Evolutionary conservation across 106 monocot species (phyloP).

Genomic region (Apostasia ramifera): DNA sequence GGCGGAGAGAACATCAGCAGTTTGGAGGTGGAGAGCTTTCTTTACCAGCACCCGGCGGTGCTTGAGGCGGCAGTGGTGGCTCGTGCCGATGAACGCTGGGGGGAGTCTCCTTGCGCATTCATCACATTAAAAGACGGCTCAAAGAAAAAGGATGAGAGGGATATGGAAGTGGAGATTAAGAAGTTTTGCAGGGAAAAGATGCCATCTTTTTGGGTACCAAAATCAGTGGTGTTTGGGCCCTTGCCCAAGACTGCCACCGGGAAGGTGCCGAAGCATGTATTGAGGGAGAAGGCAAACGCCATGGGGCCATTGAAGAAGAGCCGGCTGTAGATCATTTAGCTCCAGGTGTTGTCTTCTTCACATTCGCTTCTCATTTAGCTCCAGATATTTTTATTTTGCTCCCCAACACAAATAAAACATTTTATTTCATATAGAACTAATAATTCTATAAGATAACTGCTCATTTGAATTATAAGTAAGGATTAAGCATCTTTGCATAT

Average conservation of each 20-base stretch:
- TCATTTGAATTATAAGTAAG: no score
- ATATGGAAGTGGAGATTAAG: slow-evolving; percentile 34
- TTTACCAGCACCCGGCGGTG: slow-evolving; percentile 53
- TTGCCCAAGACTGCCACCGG: slow-evolving; percentile 73
- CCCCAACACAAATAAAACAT: no score
- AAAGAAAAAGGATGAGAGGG: slow-evolving; percentile 19
- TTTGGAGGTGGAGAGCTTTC: slow-evolving; percentile 56
- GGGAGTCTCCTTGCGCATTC: slow-evolving; percentile 75
- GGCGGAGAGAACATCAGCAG: slow-evolving; percentile 78
- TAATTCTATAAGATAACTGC: no score
- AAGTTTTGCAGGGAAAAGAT: slow-evolving; percentile 45
- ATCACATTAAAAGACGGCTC: slow-evolving; percentile 34
- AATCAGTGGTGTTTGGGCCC: slow-evolving; percentile 49
- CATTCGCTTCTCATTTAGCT: no score
- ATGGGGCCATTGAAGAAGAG: slow-evolving; percentile 63
- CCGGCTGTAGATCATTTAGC: slow-evolving; percentile 22
- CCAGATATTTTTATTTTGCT: no score
- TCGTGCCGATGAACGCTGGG: slow-evolving; percentile 61
- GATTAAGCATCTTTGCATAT: no score
- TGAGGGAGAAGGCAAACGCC: slow-evolving; percentile 50
- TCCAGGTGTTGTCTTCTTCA: background rate
- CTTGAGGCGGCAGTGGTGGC: slow-evolving; percentile 64
- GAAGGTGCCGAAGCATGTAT: slow-evolving; percentile 68
- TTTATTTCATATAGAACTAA: no score
- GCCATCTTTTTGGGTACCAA: slow-evolving; percentile 69